These are phyloP conservation scores for Beauveria varroae DNA, from an alignment of 2,329 filamentous ascomycete species.

Conservation along the genomic window DNA sequence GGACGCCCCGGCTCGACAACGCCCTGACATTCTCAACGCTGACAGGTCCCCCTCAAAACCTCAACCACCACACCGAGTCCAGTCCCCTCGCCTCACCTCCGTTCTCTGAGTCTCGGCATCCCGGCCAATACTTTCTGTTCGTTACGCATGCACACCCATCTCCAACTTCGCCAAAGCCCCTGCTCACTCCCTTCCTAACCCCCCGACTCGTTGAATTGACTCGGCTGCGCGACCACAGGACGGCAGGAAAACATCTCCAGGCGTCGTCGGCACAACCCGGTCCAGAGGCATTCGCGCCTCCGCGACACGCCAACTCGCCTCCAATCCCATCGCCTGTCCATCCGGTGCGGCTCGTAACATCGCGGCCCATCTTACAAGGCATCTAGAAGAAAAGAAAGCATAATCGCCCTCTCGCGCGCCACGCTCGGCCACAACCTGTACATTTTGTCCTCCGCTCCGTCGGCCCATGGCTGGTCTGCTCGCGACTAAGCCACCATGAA, in stretches of 20 bases:
- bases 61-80: slow-evolving; percentile 1
- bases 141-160: neutral
- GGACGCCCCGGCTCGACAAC: neutral
- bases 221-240: neutral
- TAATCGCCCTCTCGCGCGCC: neutral
- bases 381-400: neutral
- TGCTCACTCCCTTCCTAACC: neutral
- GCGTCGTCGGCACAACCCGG: slow-evolving; percentile 4
- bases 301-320: slow-evolving; percentile 4
- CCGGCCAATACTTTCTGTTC: neutral
- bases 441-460: neutral
- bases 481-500: slow-evolving; percentile 65
- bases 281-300: slow-evolving; percentile 10
- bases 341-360: neutral
- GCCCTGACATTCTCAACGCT: slow-evolving; percentile 3
- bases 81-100: slow-evolving; percentile 1
- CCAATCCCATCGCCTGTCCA: neutral
- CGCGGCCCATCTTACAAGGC: neutral
- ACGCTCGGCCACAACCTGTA: neutral
- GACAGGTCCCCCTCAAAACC: slow-evolving; percentile 7
- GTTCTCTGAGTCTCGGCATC: neutral
- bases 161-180: neutral
- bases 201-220: neutral
- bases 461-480: slow-evolving; percentile 50
- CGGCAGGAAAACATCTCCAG: neutral